Evolutionary conservation across 2,329 filamentous ascomycete species (phyloP).

Genomic region (Dryadomyces quercus-mongolicae): DNA sequence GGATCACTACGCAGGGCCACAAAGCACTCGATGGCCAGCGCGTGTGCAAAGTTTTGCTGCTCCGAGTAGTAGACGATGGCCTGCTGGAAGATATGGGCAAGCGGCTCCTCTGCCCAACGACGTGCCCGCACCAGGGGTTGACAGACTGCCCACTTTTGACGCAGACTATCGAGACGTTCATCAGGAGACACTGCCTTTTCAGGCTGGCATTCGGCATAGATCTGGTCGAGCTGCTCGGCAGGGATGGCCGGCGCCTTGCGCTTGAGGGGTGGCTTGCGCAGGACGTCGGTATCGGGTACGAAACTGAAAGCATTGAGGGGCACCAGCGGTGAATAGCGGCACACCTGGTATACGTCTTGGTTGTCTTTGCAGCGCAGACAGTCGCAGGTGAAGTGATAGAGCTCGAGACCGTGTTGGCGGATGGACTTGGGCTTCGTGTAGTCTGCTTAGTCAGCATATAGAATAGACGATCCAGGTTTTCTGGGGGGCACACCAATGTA

Average conservation of each 20-base stretch:
- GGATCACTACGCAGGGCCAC: slow-evolving; percentile 35
- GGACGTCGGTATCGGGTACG: slow-evolving; percentile 23
- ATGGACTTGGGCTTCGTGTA: slow-evolving; percentile 30
- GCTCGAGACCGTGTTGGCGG: slow-evolving; percentile 29
- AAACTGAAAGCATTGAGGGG: slow-evolving; percentile 33
- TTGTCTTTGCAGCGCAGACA: slow-evolving; percentile 38
- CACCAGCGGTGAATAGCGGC: slow-evolving; percentile 26
- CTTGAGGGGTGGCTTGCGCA: slow-evolving; percentile 21
- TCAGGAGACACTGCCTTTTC: slow-evolving; percentile 8
- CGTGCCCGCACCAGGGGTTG: slow-evolving; percentile 22
- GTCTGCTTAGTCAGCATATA: slow-evolving; percentile 22
- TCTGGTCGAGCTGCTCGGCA: slow-evolving; percentile 15
- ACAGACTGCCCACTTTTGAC: slow-evolving; percentile 24
- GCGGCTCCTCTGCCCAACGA: slow-evolving; percentile 37
- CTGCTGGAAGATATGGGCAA: slow-evolving; percentile 32
- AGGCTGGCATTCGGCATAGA: slow-evolving; percentile 18
- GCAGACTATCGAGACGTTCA: slow-evolving; percentile 16
- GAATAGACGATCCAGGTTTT: too few species aligned
- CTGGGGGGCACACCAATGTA: slow-evolving; percentile 38
- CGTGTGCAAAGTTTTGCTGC: slow-evolving; percentile 26
- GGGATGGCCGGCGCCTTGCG: slow-evolving; percentile 11
- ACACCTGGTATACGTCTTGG: slow-evolving; percentile 42
- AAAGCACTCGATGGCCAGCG: slow-evolving; percentile 35
- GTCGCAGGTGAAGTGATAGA: slow-evolving; percentile 40
- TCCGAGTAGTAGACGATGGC: slow-evolving; percentile 32